Evolutionary conservation across 306 rosid species (phyloP), one percentile per base, ranked within the genome.

Genomic region (Vigna unguiculata): DNA sequence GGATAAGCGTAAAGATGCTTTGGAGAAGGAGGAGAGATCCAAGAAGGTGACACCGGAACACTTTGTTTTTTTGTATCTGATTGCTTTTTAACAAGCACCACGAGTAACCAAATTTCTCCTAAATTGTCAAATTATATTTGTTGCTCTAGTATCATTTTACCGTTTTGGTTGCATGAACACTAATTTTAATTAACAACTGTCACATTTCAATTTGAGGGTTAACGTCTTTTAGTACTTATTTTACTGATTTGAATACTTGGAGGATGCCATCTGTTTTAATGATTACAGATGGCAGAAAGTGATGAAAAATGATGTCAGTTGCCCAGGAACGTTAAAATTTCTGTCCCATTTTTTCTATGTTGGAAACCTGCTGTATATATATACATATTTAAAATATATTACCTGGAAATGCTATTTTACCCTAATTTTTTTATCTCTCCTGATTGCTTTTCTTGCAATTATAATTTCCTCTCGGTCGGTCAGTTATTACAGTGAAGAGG

Each of bases 1-100:
- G 89, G 97, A 94, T 81, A 88, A 84, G 82, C 93, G 91, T 84
- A 90, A 85, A 82, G 97, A 94, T 54, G 78, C 91, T 49, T 49
- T 89, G 51, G 98, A 94, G 80, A 94, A 84, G 86, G 98, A 92
- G 55, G 97, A 94, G 78, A 94, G 73, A 69, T 74, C 95, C 46
- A 94, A 85, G 83, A 94, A 90, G 95, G 98, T 94, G 34, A 38
- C 43, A 1, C 8, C 8, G 43, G 7, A 38, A 38, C 11, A 7
- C 9, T 8, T 36, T n/a, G n/a, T 36, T 36, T 36, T 7, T 7
- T 38, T 8, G 40, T 34, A 8, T 34, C 7, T 34, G 40, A 34
- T 34, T 34, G 6, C 40, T 38, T 38, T 36, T 1, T 1, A 36
- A 6, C 7, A 36, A 36, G 9, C 40, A 6, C 9, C 28, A 24